Base-by-base conservation (phyloP, 1,139 yeast species). In the Debaryomycetaceae sp. region DNA sequence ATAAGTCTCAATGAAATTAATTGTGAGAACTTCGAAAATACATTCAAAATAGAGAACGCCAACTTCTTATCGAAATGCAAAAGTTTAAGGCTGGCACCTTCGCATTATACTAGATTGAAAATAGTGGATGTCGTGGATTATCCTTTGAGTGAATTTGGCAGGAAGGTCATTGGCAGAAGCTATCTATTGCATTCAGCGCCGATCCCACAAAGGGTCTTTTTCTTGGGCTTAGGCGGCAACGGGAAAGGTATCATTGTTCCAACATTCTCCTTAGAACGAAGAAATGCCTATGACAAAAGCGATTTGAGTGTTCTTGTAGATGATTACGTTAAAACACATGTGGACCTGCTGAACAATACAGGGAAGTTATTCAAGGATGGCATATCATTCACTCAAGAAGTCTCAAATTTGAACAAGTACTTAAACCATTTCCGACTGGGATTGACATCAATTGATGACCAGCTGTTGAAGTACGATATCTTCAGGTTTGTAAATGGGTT, bases 141-240 rank as follows among this genome's bases (percentile, higher is more conserved):
- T n/a, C 36, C 37, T 14, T 34, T 43, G 36, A 18, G 46, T n/a
- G 49, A 43, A 31, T 41, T 38, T 2, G 46, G 44, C 3, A 38
- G 53, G 28, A 36, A 22, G 31, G 26, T 37, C 3, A 24, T 50
- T 9, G 58, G 55, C 3, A 19, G 40, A 13, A 40, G 40, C 17
- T 51, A 50, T 35, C 33, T 55, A n/a, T 26, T 41, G 4, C 37
- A 44, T 19, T 33, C 44, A 4, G 48, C 52, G 5, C 49, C 53
- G 4, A 38, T 38, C 8, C 59, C 60, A 2, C 33, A 41, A 14
- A 40, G 52, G 34, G 29, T 56, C 4, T 45, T 40, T n/a, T 35
- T 53, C 15, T 31, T 52, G 15, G 56, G 58, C 2, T 29, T 46
- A 3, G 53, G 53, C 3, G 44, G 44, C 1, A 17, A 32, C 13